Evolutionary conservation across 257 asterid species (phyloP), one percentile per base, ranked within the genome.

Genomic region (Jaltomata sinuosa): DNA sequence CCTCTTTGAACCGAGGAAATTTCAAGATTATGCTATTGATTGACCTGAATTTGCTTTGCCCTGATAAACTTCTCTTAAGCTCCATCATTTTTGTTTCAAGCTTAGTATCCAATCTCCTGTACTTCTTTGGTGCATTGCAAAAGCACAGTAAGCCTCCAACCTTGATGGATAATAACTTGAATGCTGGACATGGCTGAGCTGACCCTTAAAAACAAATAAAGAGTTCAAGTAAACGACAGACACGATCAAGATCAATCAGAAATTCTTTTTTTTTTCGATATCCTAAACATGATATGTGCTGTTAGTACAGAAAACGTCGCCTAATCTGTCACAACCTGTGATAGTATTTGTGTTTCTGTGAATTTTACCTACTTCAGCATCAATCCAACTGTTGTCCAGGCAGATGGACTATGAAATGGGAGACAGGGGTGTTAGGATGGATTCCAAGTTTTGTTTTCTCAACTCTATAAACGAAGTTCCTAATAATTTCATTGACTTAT

Each of bases 1-100:
- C 92, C 85, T 90, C 92, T 83, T 82, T 85, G 55, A 88, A 81
- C 87, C 84, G 88, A 36, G 93, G 93, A 69, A 90, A 92, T 61
- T 87, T 89, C 89, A 90, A 77, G 85, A 92, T 88, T 78, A 91
- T 80, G 85, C 89, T 84, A 76, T 89, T 86, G 71, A 89, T 82
- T 57, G 93, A 87, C 81, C 86, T 90, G 91, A 90, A 88, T 15
- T 31, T 92, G 32, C 14, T 71, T 1, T 68, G 81, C 78, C 85
- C 84, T 2, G 87, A 40, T 42, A 87, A 57, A 14, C 76, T 85
- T 83, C 80, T 82, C 84, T 84, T 89, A 12, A 89, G 71, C 89
- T 90, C 91, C 45, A 88, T 40, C 89, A 89, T 81, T 84, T 87
- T 90, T 61, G 68, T 85, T 84, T 88, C 90, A 5, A 90, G 87